Evolutionary conservation across 2,329 filamentous ascomycete genomes (phyloP).

Genomic region (Exophiala lecanii-corni): DNA sequence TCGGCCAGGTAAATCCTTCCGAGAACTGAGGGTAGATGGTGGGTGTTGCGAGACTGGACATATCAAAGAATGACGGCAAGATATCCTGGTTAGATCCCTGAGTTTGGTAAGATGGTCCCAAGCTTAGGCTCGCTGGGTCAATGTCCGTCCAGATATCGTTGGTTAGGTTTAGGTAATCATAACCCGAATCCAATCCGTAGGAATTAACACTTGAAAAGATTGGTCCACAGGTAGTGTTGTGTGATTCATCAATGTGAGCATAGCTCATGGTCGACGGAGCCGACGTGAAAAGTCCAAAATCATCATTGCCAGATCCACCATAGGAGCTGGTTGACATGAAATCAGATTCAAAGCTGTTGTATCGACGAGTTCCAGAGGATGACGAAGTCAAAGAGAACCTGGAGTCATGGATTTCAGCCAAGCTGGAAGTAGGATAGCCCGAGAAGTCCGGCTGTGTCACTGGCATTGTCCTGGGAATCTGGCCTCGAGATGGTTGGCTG

Average conservation of each 20-base stretch:
- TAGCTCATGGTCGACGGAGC: not conserved
- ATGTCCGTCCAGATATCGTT: slow-evolving; percentile 10
- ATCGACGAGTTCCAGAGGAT: slow-evolving; percentile 10
- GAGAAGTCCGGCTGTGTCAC: slow-evolving; percentile 14
- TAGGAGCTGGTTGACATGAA: slow-evolving; percentile 10
- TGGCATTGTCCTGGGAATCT: slow-evolving; percentile 18
- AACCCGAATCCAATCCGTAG: slow-evolving; percentile 13
- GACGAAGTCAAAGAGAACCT: slow-evolving; percentile 21
- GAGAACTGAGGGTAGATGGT: slow-evolving; percentile 12
- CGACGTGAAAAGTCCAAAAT: slow-evolving; percentile 4
- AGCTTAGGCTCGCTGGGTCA: slow-evolving; percentile 9
- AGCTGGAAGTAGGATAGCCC: slow-evolving; percentile 12
- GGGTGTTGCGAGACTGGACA: slow-evolving; percentile 9
- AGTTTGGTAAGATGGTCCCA: slow-evolving; percentile 10
- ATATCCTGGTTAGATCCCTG: slow-evolving; percentile 14
- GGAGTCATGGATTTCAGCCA: slow-evolving; percentile 14
- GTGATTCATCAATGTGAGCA: not conserved
- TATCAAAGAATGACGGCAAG: slow-evolving; percentile 12
- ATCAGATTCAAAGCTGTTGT: slow-evolving; percentile 4
- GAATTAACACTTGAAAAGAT: slow-evolving; percentile 1
- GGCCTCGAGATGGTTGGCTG: slow-evolving; percentile 13
- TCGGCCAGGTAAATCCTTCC: slow-evolving; percentile 7
- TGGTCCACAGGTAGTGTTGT: not conserved
- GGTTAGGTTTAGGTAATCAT: slow-evolving; percentile 15
- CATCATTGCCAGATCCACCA: slow-evolving; percentile 10